A percentile compares a stretch with the other conserved stretches of the same genome.
Conservation (phyloP, 2,329 filamentous ascomycete genomes). For the Dendrostoma leiphaemia region DNA sequence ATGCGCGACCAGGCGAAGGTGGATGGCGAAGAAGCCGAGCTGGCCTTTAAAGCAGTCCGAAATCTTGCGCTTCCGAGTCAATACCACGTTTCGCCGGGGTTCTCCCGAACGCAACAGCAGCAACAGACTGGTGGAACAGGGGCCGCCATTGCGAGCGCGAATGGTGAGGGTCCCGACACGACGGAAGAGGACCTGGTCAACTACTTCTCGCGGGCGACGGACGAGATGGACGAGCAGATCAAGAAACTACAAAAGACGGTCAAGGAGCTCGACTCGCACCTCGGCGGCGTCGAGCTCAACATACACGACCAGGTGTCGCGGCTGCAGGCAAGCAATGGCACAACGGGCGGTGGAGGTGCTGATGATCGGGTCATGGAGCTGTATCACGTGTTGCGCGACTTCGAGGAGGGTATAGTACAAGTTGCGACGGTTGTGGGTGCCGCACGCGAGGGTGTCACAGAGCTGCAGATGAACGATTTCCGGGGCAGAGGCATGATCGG, state of each 20-base stretch:
- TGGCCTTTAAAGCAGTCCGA: conserved; percentile 45
- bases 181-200: conserved; percentile 59
- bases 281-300: conserved; percentile 60
- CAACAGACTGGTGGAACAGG: conserved; percentile 40
- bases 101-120: conserved; percentile 25
- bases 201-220: conserved; percentile 61
- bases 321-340: conserved; percentile 38
- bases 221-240: conserved; percentile 60
- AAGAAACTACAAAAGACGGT: conserved; percentile 57
- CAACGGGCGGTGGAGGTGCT: conserved; percentile 34
- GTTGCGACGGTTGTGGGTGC: conserved; percentile 60
- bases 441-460: conserved; percentile 59
- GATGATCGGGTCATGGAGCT: conserved; percentile 51
- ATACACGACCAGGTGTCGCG: conserved; percentile 60
- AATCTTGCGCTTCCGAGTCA: conserved; percentile 47
- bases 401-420: conserved; percentile 62
- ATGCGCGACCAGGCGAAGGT: conserved; percentile 39
- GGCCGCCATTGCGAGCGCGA: conserved; percentile 36
- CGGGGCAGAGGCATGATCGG: conserved; percentile 28
- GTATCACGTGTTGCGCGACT: conserved; percentile 59
- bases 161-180: conserved; percentile 34
- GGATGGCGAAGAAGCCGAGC: conserved; percentile 39
- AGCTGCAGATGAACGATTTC: conserved; percentile 51
- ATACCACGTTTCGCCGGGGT: conserved; percentile 45
- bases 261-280: conserved; percentile 63